phyloP scores from a whole-genome alignment of 768 basidiomycete genomes.

The Sporobolomyces phaffii region DNA sequence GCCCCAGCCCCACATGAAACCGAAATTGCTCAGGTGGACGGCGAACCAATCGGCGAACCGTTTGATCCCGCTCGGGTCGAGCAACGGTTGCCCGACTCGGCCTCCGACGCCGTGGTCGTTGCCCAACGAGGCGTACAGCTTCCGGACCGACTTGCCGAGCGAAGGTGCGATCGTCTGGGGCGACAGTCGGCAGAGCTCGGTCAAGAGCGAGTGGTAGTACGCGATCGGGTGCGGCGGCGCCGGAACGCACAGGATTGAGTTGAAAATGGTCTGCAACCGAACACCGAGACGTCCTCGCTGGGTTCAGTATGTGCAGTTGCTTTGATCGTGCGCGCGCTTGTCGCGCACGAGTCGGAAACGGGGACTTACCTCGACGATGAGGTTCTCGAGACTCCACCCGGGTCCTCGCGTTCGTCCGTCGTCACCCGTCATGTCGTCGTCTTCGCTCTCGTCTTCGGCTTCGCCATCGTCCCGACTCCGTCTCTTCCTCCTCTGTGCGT shows the following conservation, averaged over 20 bases:
- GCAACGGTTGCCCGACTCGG: slow-evolving; percentile 17
- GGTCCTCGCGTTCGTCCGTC: slow-evolving; percentile 48
- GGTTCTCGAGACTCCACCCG: slow-evolving; percentile 82
- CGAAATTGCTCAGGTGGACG: slow-evolving; percentile 94
- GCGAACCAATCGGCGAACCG: slow-evolving; percentile 93
- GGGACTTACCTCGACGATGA: slow-evolving; percentile 69
- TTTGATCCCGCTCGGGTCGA: slow-evolving; percentile 76
- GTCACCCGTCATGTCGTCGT: slow-evolving; percentile 49
- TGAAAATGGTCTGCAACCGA: slow-evolving; percentile 60
- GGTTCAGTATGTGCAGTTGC: no score
- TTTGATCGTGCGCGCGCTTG: neutral
- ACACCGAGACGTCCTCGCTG: no score
- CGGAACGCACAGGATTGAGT: slow-evolving; percentile 68
- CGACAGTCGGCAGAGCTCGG: slow-evolving; percentile 89
- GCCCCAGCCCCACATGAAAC: slow-evolving; percentile 98
- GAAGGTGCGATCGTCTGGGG: slow-evolving; percentile 89
- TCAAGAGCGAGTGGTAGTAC: slow-evolving; percentile 81
- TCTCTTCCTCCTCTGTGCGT: no score
- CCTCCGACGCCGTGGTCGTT: slow-evolving; percentile 52
- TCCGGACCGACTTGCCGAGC: slow-evolving; percentile 89
- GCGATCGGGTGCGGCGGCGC: slow-evolving; percentile 67
- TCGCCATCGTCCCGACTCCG: no score
- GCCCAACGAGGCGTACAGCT: slow-evolving; percentile 68
- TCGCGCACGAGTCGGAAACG: neutral
- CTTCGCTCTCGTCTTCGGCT: slow-evolving; percentile 45